Percentiles rank a stretch among this genome's conserved stretches.
Conservation (phyloP, 1,284 basidiomycete genomes). For the Ustilago esculenta region DNA sequence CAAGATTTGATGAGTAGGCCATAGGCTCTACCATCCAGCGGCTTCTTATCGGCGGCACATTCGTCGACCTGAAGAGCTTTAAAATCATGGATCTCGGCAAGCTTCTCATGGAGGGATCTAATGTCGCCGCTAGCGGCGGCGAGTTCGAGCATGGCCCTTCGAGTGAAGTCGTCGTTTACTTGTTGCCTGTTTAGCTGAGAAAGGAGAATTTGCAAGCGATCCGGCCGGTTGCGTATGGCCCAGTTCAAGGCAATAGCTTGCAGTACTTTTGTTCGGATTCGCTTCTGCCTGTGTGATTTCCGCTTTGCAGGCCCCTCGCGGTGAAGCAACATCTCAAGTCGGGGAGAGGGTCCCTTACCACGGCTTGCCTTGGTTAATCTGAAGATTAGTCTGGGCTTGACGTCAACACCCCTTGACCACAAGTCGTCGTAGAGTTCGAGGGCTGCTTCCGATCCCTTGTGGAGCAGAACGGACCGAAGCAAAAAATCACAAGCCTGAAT, state of each 20-base stretch:
- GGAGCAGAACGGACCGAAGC: conserved; percentile 18
- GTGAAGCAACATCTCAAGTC: conserved; percentile 19
- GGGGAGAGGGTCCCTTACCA: conserved; percentile 11
- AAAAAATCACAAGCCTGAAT: conserved; percentile 13
- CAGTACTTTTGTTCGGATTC: conserved; percentile 1
- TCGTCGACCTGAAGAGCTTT: conserved; percentile 6
- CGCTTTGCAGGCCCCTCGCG: conserved; percentile 10
- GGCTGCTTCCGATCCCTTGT: conserved; percentile 12
- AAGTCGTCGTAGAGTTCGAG: conserved; percentile 30
- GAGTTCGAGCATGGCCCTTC: conserved; percentile 4
- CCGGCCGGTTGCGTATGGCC: conserved; percentile 28
- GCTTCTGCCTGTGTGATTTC: background rate
- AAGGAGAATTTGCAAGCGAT: conserved; percentile 8
- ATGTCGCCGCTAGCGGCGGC: conserved; percentile 39
- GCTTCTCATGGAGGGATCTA: conserved; percentile 6
- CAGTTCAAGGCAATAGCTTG: conserved; percentile 14
- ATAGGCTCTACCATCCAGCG: conserved; percentile 16
- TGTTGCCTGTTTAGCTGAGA: background rate
- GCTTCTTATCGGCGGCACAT: conserved; percentile 7
- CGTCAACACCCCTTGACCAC: conserved; percentile 28
- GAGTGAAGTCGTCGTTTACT: conserved; percentile 8
- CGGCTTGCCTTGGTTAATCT: conserved; percentile 4
- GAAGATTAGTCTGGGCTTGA: conserved; percentile 3
- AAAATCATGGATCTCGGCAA: conserved; percentile 25
- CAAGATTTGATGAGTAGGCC: conserved; percentile 26